A percentile compares a stretch with the other conserved stretches of the same genome.
phyloP scores from a whole-genome alignment of 352 stramenopile genomes.

The Phytophthora melonis region DNA sequence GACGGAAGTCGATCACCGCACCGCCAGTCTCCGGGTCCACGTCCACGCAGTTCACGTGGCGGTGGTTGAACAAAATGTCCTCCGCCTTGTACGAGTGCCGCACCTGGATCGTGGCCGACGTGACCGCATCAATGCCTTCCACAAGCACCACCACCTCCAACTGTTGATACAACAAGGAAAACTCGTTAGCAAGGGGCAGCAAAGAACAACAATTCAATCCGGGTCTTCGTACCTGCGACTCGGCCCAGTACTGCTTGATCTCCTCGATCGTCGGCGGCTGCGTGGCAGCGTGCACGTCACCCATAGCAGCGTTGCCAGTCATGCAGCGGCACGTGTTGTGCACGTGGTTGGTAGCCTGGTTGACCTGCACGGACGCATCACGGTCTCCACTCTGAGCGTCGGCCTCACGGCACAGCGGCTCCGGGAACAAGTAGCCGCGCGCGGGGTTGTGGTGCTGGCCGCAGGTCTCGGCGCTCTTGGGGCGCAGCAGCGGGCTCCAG shows the following conservation, averaged over 20 bases:
- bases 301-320: conserved; percentile 26
- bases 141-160: conserved; percentile 97
- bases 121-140: conserved; percentile 96
- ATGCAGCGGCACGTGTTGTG: conserved; percentile 60
- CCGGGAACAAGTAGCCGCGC: conserved; percentile 72
- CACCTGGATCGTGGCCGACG: conserved; percentile 95
- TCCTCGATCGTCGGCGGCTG: conserved; percentile 52
- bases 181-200: neutral
- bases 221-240: conserved; percentile 63
- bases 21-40: conserved; percentile 76
- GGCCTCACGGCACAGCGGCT: conserved; percentile 63
- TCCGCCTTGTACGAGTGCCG: conserved; percentile 95
- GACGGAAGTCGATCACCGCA: conserved; percentile 90
- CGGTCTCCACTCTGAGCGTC: conserved; percentile 75
- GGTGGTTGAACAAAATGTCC: conserved; percentile 94
- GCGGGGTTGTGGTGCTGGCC: conserved; percentile 73
- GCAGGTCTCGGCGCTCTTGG: conserved; percentile 56
- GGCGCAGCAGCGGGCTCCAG: conserved; percentile 91
- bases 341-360: conserved; percentile 35
- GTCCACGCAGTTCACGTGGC: conserved; percentile 93
- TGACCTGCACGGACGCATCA: conserved; percentile 47
- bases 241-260: conserved; percentile 81
- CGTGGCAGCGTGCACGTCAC: conserved; percentile 29
- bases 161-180: conserved; percentile 40
- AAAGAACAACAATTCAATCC: neutral